These are phyloP conservation scores for Pyricularia pennisetigena DNA, from an alignment of 2,329 filamentous ascomycete species.

Conservation along the genomic window DNA sequence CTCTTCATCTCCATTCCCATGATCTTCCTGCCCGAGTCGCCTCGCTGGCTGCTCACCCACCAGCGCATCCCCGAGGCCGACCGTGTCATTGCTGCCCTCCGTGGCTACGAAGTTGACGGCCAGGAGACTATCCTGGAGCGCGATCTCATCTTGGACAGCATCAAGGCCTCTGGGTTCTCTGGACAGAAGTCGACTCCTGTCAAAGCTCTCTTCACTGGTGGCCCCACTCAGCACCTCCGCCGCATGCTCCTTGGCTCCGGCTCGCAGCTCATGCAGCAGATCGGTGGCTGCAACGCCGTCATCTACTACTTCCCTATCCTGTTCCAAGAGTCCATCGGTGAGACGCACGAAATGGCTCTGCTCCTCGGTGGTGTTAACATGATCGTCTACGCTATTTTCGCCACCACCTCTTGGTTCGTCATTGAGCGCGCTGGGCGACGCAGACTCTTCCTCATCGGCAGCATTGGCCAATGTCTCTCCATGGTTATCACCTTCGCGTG, in stretches of 20 bases:
- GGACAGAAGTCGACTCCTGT: slow-evolving; percentile 34
- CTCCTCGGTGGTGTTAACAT: slow-evolving; percentile 46
- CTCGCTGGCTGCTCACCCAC: slow-evolving; percentile 20
- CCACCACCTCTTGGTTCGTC: slow-evolving; percentile 39
- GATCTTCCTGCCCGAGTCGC: slow-evolving; percentile 21
- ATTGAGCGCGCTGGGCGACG: slow-evolving; percentile 47
- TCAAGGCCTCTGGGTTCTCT: slow-evolving; percentile 37
- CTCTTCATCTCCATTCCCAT: slow-evolving; percentile 27
- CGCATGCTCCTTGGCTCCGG: slow-evolving; percentile 49
- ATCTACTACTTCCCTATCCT: slow-evolving; percentile 25
- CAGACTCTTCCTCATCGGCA: slow-evolving; percentile 53
- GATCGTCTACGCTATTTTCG: slow-evolving; percentile 51
- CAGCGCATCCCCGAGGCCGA: slow-evolving; percentile 18
- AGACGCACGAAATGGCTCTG: slow-evolving; percentile 34
- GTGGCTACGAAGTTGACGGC: slow-evolving; percentile 24
- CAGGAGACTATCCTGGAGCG: slow-evolving; percentile 47
- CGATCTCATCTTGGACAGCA: slow-evolving; percentile 52
- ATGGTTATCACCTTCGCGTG: slow-evolving; percentile 42
- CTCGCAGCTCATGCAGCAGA: slow-evolving; percentile 53
- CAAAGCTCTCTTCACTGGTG: slow-evolving; percentile 47
- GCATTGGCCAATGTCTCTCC: slow-evolving; percentile 47
- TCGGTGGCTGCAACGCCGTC: slow-evolving; percentile 47
- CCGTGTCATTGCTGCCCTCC: slow-evolving; percentile 19
- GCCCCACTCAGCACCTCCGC: slow-evolving; percentile 57
- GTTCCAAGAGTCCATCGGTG: slow-evolving; percentile 26